Evolutionary conservation across 805 yeast species (phyloP).

Genomic region (Yarrowia divulgata): DNA sequence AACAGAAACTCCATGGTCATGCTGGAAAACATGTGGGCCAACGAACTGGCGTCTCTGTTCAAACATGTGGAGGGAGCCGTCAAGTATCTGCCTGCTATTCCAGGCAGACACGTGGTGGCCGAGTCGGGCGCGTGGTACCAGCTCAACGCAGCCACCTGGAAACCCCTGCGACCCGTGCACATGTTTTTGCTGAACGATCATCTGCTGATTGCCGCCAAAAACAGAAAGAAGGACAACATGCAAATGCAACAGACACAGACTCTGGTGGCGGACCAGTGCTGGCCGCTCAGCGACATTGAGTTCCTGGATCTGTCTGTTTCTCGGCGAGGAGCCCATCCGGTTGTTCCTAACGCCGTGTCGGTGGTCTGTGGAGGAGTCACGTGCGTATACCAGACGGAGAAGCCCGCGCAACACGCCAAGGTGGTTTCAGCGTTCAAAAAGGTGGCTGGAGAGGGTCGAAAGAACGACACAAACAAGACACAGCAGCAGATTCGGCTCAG

Average conservation of each 20-base stretch:
- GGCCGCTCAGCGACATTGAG: constrained; percentile 72
- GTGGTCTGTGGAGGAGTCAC: constrained; percentile 58
- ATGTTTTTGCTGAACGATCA: constrained; percentile 80
- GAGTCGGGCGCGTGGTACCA: constrained; percentile 89
- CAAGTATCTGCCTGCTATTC: constrained; percentile 71
- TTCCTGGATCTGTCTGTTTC: constrained; percentile 53
- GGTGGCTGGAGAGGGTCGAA: constrained; percentile 40
- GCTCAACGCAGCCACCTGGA: constrained; percentile 83
- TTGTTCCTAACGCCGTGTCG: constrained; percentile 52
- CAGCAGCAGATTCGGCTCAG: constrained; percentile 39
- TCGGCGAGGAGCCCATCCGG: constrained; percentile 42
- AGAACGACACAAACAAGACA: constrained; percentile 23
- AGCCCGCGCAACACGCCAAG: constrained; percentile 41
- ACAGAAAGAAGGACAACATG: constrained; percentile 51
- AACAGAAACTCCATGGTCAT: constrained; percentile 76
- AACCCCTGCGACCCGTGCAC: constrained; percentile 76
- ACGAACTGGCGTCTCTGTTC: constrained; percentile 70
- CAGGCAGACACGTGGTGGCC: constrained; percentile 79
- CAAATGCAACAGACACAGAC: constrained; percentile 51
- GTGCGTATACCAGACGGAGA: constrained; percentile 52
- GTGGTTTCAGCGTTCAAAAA: constrained; percentile 42
- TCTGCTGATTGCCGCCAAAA: constrained; percentile 73
- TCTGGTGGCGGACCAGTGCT: constrained; percentile 76
- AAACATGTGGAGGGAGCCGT: constrained; percentile 92
- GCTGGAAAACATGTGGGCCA: constrained; percentile 82